These are phyloP conservation scores for Beta vulgaris DNA, from an alignment of 148 eudicot species.

Conservation along the genomic window DNA sequence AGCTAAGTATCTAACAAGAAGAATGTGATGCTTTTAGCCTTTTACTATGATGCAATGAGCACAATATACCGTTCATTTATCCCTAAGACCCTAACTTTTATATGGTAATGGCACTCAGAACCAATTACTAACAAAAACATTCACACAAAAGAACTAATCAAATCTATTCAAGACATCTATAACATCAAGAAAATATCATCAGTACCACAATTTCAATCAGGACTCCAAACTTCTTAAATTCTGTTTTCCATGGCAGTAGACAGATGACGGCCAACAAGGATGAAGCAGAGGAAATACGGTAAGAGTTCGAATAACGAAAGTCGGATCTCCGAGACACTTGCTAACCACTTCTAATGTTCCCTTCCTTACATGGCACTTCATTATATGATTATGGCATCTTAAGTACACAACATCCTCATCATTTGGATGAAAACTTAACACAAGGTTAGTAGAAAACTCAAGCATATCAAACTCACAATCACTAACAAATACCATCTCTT, in stretches of 20 bases:
- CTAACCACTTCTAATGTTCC: constrained; percentile 13
- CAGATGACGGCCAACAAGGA: constrained; percentile 25
- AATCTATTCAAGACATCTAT: background rate
- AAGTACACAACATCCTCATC: constrained; percentile 18
- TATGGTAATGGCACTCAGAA: no score
- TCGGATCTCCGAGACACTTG: constrained; percentile 15
- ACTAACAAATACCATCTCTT: constrained; percentile 10
- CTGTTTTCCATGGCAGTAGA: background rate
- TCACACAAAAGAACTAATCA: background rate
- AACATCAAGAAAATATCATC: background rate
- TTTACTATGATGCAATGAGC: no score
- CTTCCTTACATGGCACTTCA: constrained; percentile 11
- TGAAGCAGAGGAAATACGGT: constrained; percentile 17
- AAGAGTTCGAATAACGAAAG: constrained; percentile 12
- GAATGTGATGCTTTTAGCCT: no score
- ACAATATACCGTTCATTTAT: no score
- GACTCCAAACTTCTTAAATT: background rate
- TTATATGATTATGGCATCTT: constrained; percentile 14
- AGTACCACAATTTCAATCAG: background rate
- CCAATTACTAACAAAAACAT: no score
- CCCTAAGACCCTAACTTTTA: no score
- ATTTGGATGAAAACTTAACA: constrained; percentile 15
- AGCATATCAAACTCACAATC: constrained; percentile 8
- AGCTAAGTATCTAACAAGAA: no score
- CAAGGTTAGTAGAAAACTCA: background rate